Percentiles rank a stretch among this genome's conserved stretches.
These are phyloP conservation scores for Adansonia gregorii DNA, from an alignment of 441 rosid species.

Conservation along the genomic window DNA sequence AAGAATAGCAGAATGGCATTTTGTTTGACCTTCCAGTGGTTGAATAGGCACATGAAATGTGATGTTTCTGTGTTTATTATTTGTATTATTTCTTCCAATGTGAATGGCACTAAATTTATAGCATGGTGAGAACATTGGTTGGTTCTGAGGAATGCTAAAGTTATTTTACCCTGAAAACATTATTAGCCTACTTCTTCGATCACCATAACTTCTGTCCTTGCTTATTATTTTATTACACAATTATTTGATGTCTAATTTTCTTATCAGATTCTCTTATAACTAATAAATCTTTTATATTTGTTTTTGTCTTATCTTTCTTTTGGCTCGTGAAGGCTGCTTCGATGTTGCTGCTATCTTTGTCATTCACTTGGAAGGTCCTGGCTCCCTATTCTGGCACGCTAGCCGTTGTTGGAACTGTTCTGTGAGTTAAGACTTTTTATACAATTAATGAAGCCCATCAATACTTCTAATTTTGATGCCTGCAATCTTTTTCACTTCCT, in stretches of 20 bases:
- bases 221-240: neutral
- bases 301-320: neutral
- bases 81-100: conserved; percentile 3
- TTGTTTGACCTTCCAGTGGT: neutral
- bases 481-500: neutral
- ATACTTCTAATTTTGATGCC: neutral
- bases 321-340: conserved; percentile 71
- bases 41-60: neutral
- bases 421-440: conserved; percentile 54
- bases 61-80: conserved; percentile 8
- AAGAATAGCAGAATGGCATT: neutral
- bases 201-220: neutral
- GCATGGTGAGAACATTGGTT: neutral
- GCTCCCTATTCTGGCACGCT: conserved; percentile 92
- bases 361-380: conserved; percentile 91
- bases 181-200: neutral
- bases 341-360: conserved; percentile 87
- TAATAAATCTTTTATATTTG: conserved; percentile 10
- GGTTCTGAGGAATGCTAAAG: neutral
- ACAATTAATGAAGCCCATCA: conserved; percentile 8
- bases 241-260: neutral
- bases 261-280: conserved; percentile 14
- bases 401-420: conserved; percentile 93
- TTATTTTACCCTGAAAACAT: conserved; percentile 10
- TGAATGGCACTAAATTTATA: neutral